phyloP scores from a whole-genome alignment of 2,329 filamentous ascomycete species.

The Sporothrix brasiliensis region DNA sequence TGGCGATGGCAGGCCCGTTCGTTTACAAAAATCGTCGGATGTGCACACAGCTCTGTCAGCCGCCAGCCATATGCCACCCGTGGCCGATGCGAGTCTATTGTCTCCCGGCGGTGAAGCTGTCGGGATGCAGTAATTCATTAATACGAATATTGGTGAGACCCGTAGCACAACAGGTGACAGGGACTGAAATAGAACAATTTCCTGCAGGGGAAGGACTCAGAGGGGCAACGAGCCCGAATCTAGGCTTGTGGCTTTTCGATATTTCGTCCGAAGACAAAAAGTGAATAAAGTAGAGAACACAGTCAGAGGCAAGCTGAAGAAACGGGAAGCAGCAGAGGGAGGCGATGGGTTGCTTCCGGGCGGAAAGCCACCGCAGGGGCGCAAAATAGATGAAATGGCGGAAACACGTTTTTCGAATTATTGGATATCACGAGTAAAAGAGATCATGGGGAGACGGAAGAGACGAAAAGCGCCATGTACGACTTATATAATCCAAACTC shows the following conservation, averaged over 20 bases:
- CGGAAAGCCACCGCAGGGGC: background rate
- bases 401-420: background rate
- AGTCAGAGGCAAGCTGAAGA: conserved; percentile 7
- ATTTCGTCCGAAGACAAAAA: background rate
- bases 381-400: background rate
- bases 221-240: background rate
- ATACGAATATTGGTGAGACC: conserved; percentile 8
- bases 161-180: conserved; percentile 17
- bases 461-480: too few species aligned
- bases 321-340: background rate
- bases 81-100: background rate
- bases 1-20: background rate
- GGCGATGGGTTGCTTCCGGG: background rate
- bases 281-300: background rate
- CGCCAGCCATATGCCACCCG: background rate
- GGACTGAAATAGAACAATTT: background rate
- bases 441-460: background rate
- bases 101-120: background rate
- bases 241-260: conserved; percentile 8
- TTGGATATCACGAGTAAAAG: background rate
- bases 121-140: background rate
- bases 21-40: conserved; percentile 11
- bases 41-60: background rate
- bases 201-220: background rate
- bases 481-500: too few species aligned